These are phyloP conservation scores for Cyphellophora europaea DNA, from an alignment of 2,329 filamentous ascomycete genomes.

Conservation along the genomic window DNA sequence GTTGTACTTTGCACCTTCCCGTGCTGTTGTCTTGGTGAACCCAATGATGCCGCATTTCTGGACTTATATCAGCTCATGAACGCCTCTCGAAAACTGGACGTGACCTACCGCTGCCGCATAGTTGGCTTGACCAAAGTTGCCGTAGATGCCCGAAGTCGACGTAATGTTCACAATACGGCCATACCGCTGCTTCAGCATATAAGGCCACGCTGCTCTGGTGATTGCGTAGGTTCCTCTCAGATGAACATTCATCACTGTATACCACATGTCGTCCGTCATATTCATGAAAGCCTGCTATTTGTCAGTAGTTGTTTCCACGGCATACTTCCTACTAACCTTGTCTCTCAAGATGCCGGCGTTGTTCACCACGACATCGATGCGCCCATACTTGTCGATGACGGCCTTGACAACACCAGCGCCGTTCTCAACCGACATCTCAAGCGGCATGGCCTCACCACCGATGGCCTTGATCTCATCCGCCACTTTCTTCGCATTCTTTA, in stretches of 20 bases:
- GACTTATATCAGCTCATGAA: conserved; percentile 4
- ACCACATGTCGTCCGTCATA: conserved; percentile 92
- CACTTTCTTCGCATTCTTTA: conserved; percentile 77
- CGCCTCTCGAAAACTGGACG: conserved; percentile 1
- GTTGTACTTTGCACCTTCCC: conserved; percentile 93
- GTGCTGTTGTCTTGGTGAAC: conserved; percentile 80
- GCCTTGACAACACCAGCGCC: conserved; percentile 83
- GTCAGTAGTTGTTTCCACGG: no score
- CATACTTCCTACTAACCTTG: no score
- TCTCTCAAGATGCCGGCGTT: conserved; percentile 95
- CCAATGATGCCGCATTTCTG: conserved; percentile 87
- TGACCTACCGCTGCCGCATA: conserved; percentile 72
- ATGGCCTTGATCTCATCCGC: conserved; percentile 84
- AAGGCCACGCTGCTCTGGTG: conserved; percentile 94
- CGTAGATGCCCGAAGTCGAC: conserved; percentile 92
- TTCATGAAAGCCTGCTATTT: conserved; percentile 95
- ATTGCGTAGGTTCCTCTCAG: conserved; percentile 90
- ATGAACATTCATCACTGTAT: conserved; percentile 85
- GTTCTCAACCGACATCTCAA: conserved; percentile 87
- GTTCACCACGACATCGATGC: conserved; percentile 91
- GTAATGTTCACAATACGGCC: conserved; percentile 95
- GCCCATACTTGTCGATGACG: conserved; percentile 84
- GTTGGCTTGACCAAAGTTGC: conserved; percentile 97
- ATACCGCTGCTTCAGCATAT: conserved; percentile 97
- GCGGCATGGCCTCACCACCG: conserved; percentile 80